These are phyloP conservation scores for Basipetospora chlamydospora DNA, from an alignment of 2,329 filamentous ascomycete genomes.

Conservation along the genomic window DNA sequence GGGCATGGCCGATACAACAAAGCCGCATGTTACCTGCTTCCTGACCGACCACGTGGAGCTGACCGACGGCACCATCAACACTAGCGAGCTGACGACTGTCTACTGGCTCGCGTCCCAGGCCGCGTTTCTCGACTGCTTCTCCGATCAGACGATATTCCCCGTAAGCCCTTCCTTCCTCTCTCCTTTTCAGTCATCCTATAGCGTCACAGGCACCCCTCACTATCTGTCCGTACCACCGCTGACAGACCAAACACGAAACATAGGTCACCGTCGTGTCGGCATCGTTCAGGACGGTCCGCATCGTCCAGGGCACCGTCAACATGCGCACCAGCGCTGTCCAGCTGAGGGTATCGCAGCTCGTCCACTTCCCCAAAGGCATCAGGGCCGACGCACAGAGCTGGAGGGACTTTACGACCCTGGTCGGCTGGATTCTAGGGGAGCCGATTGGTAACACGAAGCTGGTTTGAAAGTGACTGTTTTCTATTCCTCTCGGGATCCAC, in stretches of 20 bases:
- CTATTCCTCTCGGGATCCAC: background rate
- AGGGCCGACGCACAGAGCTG: background rate
- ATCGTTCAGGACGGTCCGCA: background rate
- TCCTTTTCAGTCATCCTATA: too few relatives aligned
- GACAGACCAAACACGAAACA: background rate
- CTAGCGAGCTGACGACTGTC: background rate
- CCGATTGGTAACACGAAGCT: background rate
- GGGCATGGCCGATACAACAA: background rate
- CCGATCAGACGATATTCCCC: background rate
- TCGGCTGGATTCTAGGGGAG: background rate
- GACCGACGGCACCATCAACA: background rate
- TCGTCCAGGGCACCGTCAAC: background rate
- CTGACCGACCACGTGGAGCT: background rate
- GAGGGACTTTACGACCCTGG: background rate
- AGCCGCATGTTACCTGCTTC: background rate
- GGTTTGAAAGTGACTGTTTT: too few relatives aligned
- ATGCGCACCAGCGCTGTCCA: background rate
- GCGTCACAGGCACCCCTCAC: background rate
- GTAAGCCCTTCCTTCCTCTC: background rate
- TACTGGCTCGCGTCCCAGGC: background rate
- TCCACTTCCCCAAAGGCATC: background rate
- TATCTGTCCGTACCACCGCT: background rate
- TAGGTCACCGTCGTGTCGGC: background rate
- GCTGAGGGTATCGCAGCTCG: background rate
- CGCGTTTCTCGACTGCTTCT: background rate